Conservation (phyloP, 768 basidiomycete species). For the Tulasnella sp. region DNA sequence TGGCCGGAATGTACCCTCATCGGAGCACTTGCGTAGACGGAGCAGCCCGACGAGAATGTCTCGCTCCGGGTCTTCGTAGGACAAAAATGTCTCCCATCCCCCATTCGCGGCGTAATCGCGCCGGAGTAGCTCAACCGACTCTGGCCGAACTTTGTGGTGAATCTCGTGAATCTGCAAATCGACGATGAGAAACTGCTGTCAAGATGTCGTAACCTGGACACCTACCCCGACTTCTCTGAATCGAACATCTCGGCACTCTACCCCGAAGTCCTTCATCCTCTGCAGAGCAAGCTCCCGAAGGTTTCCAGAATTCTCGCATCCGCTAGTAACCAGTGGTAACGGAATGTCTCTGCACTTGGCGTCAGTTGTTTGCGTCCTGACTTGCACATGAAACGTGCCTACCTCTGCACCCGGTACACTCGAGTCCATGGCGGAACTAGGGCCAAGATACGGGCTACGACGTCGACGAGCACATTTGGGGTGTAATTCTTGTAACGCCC, state of each 20-base stretch:
- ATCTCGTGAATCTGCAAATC: slow-evolving; percentile 84
- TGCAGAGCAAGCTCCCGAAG: slow-evolving; percentile 90
- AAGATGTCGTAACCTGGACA: slow-evolving; percentile 17
- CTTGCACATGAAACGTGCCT: slow-evolving; percentile 30
- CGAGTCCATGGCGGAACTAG: slow-evolving; percentile 97
- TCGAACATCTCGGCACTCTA: slow-evolving; percentile 91
- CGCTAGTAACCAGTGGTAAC: slow-evolving; percentile 87
- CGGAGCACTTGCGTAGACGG: slow-evolving; percentile 86
- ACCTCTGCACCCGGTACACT: slow-evolving; percentile 96
- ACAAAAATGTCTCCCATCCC: slow-evolving; percentile 98
- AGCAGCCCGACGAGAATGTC: slow-evolving; percentile 93
- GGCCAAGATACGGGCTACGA: slow-evolving; percentile 90
- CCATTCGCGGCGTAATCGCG: slow-evolving; percentile 95
- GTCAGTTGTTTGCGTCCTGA: too few relatives aligned
- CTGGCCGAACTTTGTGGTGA: slow-evolving; percentile 92
- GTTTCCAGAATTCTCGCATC: slow-evolving; percentile 96
- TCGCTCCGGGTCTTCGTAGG: slow-evolving; percentile 94
- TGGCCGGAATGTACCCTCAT: slow-evolving; percentile 91
- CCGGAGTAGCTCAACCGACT: slow-evolving; percentile 87
- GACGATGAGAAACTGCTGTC: not conserved
- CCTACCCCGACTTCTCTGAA: slow-evolving; percentile 95
- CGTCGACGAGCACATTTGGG: slow-evolving; percentile 95
- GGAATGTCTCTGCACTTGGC: slow-evolving; percentile 83
- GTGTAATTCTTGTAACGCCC: slow-evolving; percentile 99
- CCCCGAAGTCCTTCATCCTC: slow-evolving; percentile 98